Percentiles rank a stretch among this genome's conserved stretches.
These are phyloP conservation scores for Cyberlindnera nakhonratchasimensis DNA, from an alignment of 805 yeast genomes.

Conservation along the genomic window DNA sequence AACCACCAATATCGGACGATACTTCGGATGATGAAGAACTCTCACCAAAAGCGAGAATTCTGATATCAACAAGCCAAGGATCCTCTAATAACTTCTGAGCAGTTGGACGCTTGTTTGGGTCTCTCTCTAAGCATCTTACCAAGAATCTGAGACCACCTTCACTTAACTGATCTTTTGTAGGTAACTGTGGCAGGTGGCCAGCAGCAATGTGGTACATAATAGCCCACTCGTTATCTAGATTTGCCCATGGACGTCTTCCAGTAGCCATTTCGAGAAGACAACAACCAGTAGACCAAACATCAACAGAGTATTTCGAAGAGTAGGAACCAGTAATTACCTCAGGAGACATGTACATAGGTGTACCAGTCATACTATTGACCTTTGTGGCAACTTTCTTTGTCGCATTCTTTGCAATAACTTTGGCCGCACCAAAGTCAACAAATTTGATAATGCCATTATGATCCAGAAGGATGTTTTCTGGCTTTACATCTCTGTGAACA, in stretches of 20 bases:
- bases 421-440: slow-evolving; percentile 98
- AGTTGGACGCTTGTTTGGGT: slow-evolving; percentile 73
- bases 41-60: slow-evolving; percentile 65
- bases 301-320: slow-evolving; percentile 43
- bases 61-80: slow-evolving; percentile 81
- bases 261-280: slow-evolving; percentile 96
- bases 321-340: slow-evolving; percentile 81
- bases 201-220: slow-evolving; percentile 98
- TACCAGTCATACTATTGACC: slow-evolving; percentile 58
- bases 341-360: slow-evolving; percentile 99
- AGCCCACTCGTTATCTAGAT: slow-evolving; percentile 95
- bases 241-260: slow-evolving; percentile 95
- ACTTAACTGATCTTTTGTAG: slow-evolving; percentile 73
- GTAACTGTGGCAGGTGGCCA: slow-evolving; percentile 86
- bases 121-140: slow-evolving; percentile 72
- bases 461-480: slow-evolving; percentile 87
- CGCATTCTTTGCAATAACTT: slow-evolving; percentile 59
- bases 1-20: slow-evolving; percentile 24
- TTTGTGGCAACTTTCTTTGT: slow-evolving; percentile 40
- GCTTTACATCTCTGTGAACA: slow-evolving; percentile 96
- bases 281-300: slow-evolving; percentile 97
- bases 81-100: slow-evolving; percentile 84
- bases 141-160: slow-evolving; percentile 69
- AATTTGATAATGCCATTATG: slow-evolving; percentile 91
- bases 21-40: slow-evolving; percentile 27